A percentile compares a stretch with the other conserved stretches of the same genome.
These are phyloP conservation scores for Voacanga thouarsii DNA, from an alignment of 257 asterid species.

Conservation along the genomic window DNA sequence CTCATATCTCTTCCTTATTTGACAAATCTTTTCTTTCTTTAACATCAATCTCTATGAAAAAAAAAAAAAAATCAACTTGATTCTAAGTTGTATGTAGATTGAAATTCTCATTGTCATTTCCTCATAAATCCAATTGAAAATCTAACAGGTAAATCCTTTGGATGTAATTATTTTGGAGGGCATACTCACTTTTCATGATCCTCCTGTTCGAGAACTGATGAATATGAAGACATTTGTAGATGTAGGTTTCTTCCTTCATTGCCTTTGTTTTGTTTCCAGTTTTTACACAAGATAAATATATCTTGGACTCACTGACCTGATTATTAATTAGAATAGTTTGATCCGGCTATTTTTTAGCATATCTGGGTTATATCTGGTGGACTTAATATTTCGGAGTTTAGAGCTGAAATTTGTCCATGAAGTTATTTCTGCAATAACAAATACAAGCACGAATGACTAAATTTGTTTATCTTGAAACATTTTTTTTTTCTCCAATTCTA, in stretches of 20 bases:
- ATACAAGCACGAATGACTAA: neutral
- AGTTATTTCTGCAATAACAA: neutral
- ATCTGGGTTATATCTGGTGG: neutral
- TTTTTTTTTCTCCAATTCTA: neutral
- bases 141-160: conserved; percentile 88
- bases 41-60: neutral
- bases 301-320: neutral
- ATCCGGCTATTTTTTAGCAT: neutral
- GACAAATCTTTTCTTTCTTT: neutral
- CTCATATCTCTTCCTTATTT: neutral
- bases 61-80: neutral
- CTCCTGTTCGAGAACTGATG: conserved; percentile 80
- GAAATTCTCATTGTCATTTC: neutral
- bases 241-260: conserved; percentile 60
- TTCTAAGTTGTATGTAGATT: neutral
- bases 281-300: neutral
- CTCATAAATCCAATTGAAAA: conserved; percentile 7
- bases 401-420: neutral
- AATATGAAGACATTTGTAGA: conserved; percentile 98
- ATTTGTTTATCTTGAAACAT: neutral
- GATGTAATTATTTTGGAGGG: conserved; percentile 98
- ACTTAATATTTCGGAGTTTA: neutral
- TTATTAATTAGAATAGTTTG: neutral
- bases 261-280: neutral
- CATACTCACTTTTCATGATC: conserved; percentile 91